Percentiles rank a stretch among this genome's conserved stretches.
Conservation (phyloP, 2,329 filamentous ascomycete species). For the Fusarium sp. region DNA sequence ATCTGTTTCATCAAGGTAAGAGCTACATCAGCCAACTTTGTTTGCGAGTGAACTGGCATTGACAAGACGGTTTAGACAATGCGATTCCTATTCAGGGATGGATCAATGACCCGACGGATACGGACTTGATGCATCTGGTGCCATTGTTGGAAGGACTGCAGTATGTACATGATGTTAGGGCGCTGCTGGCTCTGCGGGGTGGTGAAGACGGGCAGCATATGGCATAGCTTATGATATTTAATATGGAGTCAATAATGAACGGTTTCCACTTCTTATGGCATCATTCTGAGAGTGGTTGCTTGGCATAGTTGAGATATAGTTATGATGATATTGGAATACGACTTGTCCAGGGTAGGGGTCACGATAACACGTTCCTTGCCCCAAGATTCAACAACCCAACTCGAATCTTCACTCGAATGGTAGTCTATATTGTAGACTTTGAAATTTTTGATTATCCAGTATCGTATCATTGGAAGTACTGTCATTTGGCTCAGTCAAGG, state of each 20-base stretch:
- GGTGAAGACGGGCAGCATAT: slow-evolving; percentile 80
- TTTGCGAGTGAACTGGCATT: not conserved
- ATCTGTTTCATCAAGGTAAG: slow-evolving; percentile 97
- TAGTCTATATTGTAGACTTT: not conserved
- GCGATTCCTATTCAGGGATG: slow-evolving; percentile 99
- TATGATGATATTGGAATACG: not conserved
- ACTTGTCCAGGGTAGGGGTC: not conserved
- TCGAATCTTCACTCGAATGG: not conserved
- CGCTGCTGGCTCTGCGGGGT: slow-evolving; percentile 86
- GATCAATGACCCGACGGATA: slow-evolving; percentile 98
- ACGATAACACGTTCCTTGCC: not conserved
- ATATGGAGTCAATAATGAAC: slow-evolving; percentile 26
- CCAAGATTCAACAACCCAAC: not conserved
- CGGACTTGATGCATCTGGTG: slow-evolving; percentile 91
- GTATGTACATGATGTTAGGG: slow-evolving; percentile 95
- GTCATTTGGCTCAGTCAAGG: not conserved
- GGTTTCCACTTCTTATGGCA: slow-evolving; percentile 19
- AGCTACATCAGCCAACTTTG: slow-evolving; percentile 37
- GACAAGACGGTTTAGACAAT: slow-evolving; percentile 74
- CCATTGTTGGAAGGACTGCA: slow-evolving; percentile 93
- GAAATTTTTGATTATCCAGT: not conserved
- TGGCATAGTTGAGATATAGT: not conserved
- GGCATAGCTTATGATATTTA: slow-evolving; percentile 50
- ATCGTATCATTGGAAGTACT: not conserved
- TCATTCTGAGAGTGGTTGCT: not conserved